These are phyloP conservation scores for Parafenestella ontariensis DNA, from an alignment of 2,329 filamentous ascomycete genomes.

Conservation along the genomic window DNA sequence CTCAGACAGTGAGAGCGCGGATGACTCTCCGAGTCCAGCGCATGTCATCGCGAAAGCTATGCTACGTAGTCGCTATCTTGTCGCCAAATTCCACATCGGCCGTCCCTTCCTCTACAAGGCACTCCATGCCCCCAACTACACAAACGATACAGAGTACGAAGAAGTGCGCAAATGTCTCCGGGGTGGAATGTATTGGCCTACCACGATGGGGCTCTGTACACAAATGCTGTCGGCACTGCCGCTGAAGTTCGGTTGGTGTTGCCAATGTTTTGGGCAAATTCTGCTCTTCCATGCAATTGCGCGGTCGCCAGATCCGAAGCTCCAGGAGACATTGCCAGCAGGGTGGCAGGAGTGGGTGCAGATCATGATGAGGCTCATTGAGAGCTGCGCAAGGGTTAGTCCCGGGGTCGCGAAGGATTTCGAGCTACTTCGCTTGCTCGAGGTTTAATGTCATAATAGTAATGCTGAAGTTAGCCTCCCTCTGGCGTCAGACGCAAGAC, in stretches of 20 bases:
- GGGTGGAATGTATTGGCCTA: slow-evolving; percentile 48
- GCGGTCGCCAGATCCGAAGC: slow-evolving; percentile 33
- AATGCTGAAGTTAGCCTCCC: not conserved
- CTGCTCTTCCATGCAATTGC: slow-evolving; percentile 44
- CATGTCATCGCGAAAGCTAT: slow-evolving; percentile 50
- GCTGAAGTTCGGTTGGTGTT: slow-evolving; percentile 49
- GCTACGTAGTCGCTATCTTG: slow-evolving; percentile 47
- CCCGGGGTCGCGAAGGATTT: slow-evolving; percentile 46
- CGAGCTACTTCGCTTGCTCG: slow-evolving; percentile 42
- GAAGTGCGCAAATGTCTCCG: slow-evolving; percentile 38
- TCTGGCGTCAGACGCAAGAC: not conserved
- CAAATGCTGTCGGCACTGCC: slow-evolving; percentile 46
- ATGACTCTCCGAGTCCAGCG: slow-evolving; percentile 41
- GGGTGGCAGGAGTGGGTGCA: slow-evolving; percentile 47
- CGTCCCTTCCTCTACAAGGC: slow-evolving; percentile 50
- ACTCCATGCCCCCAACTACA: slow-evolving; percentile 39
- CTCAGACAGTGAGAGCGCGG: slow-evolving; percentile 42
- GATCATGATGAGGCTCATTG: slow-evolving; percentile 46
- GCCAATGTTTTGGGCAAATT: slow-evolving; percentile 48
- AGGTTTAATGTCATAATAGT: slow-evolving; percentile 1
- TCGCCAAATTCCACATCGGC: slow-evolving; percentile 49
- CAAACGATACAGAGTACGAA: slow-evolving; percentile 41
- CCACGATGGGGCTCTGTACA: slow-evolving; percentile 45
- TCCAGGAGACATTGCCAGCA: slow-evolving; percentile 40
- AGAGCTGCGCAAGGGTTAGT: slow-evolving; percentile 41